Evolutionary conservation across 2,329 filamentous ascomycete species (phyloP).

Genomic region (Arthrobotrys conoides): DNA sequence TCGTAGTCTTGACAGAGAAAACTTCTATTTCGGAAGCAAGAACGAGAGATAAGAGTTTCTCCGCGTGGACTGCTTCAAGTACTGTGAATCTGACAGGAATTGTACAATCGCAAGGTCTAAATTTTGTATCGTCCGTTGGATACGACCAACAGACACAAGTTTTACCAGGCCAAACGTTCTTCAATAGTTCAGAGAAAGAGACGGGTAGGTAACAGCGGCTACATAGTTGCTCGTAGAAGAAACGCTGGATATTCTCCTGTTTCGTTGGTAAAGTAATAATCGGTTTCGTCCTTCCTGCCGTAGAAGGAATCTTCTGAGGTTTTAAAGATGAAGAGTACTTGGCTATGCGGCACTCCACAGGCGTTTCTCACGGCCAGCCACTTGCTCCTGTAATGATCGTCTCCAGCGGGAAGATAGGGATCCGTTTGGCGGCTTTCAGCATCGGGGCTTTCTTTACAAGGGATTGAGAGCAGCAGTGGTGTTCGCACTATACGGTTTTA

Average conservation of each 20-base stretch:
- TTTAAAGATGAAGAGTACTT: neutral
- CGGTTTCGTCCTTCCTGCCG: neutral
- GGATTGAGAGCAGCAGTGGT: constrained; percentile 32
- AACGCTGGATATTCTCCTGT: neutral
- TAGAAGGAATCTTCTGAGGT: neutral
- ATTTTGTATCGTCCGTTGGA: too few species aligned
- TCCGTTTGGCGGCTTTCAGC: neutral
- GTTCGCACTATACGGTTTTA: constrained; percentile 36
- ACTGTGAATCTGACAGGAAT: too few species aligned
- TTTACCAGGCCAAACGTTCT: too few species aligned
- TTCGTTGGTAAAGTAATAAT: neutral
- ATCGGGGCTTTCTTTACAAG: neutral
- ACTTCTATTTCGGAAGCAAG: too few species aligned
- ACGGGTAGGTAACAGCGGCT: too few species aligned
- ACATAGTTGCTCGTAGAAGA: neutral
- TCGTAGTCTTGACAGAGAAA: too few species aligned
- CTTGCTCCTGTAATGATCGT: neutral
- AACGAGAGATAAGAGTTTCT: too few species aligned
- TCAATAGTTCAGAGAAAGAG: too few species aligned
- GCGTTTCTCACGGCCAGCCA: neutral
- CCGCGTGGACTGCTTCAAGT: too few species aligned
- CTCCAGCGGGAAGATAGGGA: neutral
- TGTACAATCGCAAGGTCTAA: too few species aligned
- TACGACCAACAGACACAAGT: too few species aligned
- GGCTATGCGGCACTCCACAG: too few species aligned